Evolutionary conservation across 208 protist species (phyloP).

Genomic region (Trypanosoma avium): DNA sequence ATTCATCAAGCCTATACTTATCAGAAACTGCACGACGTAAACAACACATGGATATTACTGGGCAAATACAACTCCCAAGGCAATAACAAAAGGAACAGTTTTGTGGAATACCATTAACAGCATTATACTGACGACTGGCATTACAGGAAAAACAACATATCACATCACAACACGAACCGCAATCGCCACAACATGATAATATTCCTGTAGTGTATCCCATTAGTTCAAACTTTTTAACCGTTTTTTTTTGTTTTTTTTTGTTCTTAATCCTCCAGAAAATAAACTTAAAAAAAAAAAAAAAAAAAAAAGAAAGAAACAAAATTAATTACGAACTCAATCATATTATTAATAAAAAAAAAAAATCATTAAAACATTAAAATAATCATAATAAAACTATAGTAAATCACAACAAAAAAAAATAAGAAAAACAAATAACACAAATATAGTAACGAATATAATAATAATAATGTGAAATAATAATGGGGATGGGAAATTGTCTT

Average conservation of each 20-base stretch:
- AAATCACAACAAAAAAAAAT: neutral
- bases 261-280: neutral
- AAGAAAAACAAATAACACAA: neutral
- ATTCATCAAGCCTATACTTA: constrained; percentile 17
- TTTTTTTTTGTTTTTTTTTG: no score
- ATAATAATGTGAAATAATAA: no score
- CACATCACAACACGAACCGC: constrained; percentile 16
- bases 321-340: constrained; percentile 6
- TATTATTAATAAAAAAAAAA: constrained; percentile 14
- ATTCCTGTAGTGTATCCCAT: constrained; percentile 1
- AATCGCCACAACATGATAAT: constrained; percentile 11
- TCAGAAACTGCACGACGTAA: constrained; percentile 9
- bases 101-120: constrained; percentile 5
- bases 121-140: constrained; percentile 22
- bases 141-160: constrained; percentile 25
- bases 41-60: neutral
- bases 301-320: constrained; percentile 6
- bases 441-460: neutral
- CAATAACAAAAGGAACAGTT: constrained; percentile 6
- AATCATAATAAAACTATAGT: constrained; percentile 4
- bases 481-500: no score
- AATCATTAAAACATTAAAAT: neutral
- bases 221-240: neutral
- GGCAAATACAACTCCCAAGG: constrained; percentile 2
- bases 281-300: constrained; percentile 6